phyloP scores from a whole-genome alignment of 78 protist species.

The Paratrimastix pyriformis region DNA sequence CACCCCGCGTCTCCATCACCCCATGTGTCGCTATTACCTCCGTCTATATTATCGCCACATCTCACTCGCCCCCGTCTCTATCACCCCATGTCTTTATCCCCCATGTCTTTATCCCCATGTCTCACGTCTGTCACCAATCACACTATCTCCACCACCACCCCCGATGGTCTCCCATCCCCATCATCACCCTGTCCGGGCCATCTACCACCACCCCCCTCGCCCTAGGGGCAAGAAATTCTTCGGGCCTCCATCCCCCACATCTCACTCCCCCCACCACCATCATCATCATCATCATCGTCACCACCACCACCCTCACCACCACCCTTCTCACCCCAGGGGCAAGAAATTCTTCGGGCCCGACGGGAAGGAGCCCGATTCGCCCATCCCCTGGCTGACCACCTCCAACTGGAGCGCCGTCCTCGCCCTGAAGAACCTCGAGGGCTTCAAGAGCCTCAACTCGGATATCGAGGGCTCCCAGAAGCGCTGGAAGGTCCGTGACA shows the following conservation, averaged over 20 bases:
- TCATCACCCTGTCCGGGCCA: too few species aligned
- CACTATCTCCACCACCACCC: too few species aligned
- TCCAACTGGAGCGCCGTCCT: slow-evolving; percentile 36
- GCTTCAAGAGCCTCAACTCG: slow-evolving; percentile 31
- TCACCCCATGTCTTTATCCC: too few species aligned
- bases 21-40: too few species aligned
- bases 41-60: not conserved
- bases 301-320: too few species aligned
- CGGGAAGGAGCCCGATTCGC: not conserved
- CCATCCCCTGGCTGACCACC: slow-evolving; percentile 42
- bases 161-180: not conserved
- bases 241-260: not conserved
- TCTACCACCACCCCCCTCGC: too few species aligned
- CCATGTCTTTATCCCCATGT: slow-evolving; percentile 12
- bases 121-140: too few species aligned
- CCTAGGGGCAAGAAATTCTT: too few species aligned
- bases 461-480: slow-evolving; percentile 58
- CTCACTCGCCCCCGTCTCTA: not conserved
- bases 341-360: slow-evolving; percentile 8
- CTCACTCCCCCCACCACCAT: slow-evolving; percentile 10
- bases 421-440: slow-evolving; percentile 45
- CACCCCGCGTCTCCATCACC: too few species aligned
- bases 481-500: too few species aligned
- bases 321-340: too few species aligned
- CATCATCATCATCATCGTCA: slow-evolving; percentile 1